Base-by-base conservation (phyloP, 176 grass and related monocot genomes). In the Dendrocalamus sinicus region DNA sequence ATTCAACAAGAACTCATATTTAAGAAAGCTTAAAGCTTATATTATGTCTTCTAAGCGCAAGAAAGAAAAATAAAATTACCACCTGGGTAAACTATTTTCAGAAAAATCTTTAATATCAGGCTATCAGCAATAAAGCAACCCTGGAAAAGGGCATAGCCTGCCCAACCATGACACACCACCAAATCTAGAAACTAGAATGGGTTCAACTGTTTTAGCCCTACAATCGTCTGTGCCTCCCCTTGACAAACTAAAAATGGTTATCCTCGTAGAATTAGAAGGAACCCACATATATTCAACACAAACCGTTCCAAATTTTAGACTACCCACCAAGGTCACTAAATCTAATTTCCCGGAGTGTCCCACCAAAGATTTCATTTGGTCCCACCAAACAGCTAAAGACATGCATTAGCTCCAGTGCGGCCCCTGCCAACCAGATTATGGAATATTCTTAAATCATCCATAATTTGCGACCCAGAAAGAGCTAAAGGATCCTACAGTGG, bases 151-250 rank as follows among this genome's bases (percentile, higher is more conserved):
- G 24, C 16, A 70, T 78, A 58, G 12, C 40, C 59, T 48, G 39
- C 37, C 16, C 81, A 66, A 81, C 15, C 72, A 74, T 87, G 60
- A 19, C n/a, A 64, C 22, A 53, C 40, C 57, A 3, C 39, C n/a
- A 24, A 68, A 48, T 76, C 37, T 67, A 45, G 50, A 87, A 81
- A 77, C 50, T 50, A 60, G 17, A 76, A 76, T 60, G 40, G 76
- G n/a, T 46, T 62, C 40, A 28, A 78, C 41, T 5, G 50, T 83
- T 82, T 20, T 51, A n/a, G 16, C 3, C 51, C 17, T 55, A 70
- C 2, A 73, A 65, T 65, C 24, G 12, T 78, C 78, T 17, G n/a
- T 6, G 9, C 5, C 14, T 15, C 3, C 51, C 48, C 58, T 24
- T n/a, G 45, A 63, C 12, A 84, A 65, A 35, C 67, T 20, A 64